These are phyloP conservation scores for Aspergillus aculeatinus DNA, from an alignment of 2,329 filamentous ascomycete genomes.

Conservation along the genomic window DNA sequence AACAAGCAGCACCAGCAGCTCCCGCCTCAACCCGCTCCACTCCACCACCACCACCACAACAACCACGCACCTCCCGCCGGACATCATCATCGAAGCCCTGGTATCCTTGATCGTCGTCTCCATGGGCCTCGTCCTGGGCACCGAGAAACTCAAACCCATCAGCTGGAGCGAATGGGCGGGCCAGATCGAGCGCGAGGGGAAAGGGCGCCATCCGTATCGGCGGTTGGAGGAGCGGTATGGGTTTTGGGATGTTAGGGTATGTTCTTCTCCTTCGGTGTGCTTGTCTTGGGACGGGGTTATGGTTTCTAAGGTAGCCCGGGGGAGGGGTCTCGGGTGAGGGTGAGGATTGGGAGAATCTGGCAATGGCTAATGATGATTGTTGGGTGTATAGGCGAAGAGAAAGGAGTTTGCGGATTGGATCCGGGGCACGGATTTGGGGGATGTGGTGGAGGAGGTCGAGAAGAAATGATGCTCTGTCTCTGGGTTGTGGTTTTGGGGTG, in stretches of 20 bases:
- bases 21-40: slow-evolving; percentile 23
- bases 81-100: slow-evolving; percentile 85
- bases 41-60: neutral
- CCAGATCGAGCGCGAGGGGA: slow-evolving; percentile 66
- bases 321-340: neutral
- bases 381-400: slow-evolving; percentile 54
- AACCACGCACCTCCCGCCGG: slow-evolving; percentile 64
- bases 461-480: neutral
- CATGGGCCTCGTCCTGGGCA: slow-evolving; percentile 75
- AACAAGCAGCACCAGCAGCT: slow-evolving; percentile 55
- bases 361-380: slow-evolving; percentile 13
- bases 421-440: slow-evolving; percentile 37
- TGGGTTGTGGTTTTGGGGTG: too few species aligned
- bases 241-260: slow-evolving; percentile 83
- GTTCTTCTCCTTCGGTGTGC: slow-evolving; percentile 19
- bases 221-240: slow-evolving; percentile 76
- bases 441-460: slow-evolving; percentile 17
- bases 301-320: neutral
- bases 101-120: slow-evolving; percentile 77
- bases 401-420: slow-evolving; percentile 78
- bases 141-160: slow-evolving; percentile 79
- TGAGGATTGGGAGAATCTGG: neutral
- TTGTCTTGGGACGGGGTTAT: neutral
- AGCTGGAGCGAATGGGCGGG: slow-evolving; percentile 78
- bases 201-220: slow-evolving; percentile 74